Percentiles rank a stretch among this genome's conserved stretches.
Conservation (phyloP, 2,329 filamentous ascomycete genomes). For the Mycocentrospora acerina region DNA sequence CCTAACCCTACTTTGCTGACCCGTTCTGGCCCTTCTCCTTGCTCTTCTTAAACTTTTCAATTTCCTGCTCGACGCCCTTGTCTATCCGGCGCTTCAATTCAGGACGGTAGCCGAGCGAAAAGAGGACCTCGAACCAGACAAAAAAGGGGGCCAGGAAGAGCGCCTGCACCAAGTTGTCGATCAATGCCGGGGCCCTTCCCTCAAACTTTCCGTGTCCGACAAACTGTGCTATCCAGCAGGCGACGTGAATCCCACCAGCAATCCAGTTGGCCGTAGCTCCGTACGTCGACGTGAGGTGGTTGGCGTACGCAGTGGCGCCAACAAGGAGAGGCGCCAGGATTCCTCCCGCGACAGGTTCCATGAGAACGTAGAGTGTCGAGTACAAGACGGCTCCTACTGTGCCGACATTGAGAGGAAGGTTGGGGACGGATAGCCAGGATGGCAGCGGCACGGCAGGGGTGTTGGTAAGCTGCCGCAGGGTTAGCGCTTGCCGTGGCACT, state of each 20-base stretch:
- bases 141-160: slow-evolving; percentile 93
- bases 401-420: slow-evolving; percentile 62
- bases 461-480: slow-evolving; percentile 55
- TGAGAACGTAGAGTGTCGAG: slow-evolving; percentile 78
- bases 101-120: slow-evolving; percentile 84
- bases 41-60: slow-evolving; percentile 67
- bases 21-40: slow-evolving; percentile 50
- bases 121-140: slow-evolving; percentile 93
- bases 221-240: slow-evolving; percentile 87
- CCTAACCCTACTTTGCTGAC: slow-evolving; percentile 13
- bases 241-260: slow-evolving; percentile 68
- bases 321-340: slow-evolving; percentile 76
- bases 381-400: slow-evolving; percentile 64
- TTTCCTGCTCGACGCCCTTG: slow-evolving; percentile 71
- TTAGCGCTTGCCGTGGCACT: neutral
- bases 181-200: slow-evolving; percentile 79
- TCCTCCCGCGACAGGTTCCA: slow-evolving; percentile 89
- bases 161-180: slow-evolving; percentile 91
- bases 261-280: slow-evolving; percentile 62
- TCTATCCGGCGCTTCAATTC: slow-evolving; percentile 82
- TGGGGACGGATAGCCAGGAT: slow-evolving; percentile 54
- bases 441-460: slow-evolving; percentile 57
- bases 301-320: slow-evolving; percentile 70
- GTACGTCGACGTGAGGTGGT: slow-evolving; percentile 69
- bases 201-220: slow-evolving; percentile 89